Conservation (phyloP, 2,329 filamentous ascomycete species). For the Pezizomycotina sp. region DNA sequence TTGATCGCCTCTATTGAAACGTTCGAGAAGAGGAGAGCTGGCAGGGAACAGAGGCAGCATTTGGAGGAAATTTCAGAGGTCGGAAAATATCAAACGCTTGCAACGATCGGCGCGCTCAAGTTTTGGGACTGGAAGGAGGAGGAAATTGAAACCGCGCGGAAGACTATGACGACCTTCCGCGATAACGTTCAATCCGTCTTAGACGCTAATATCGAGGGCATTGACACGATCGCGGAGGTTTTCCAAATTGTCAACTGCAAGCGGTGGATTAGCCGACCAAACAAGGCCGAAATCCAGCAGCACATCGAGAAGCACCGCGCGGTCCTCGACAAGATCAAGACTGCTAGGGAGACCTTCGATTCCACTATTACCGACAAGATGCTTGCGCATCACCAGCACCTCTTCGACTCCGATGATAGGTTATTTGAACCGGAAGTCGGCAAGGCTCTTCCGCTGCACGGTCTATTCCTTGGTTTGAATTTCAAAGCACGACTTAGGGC, state of each 20-base stretch:
- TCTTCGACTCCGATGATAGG: constrained; percentile 31
- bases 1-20: no score
- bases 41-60: no score
- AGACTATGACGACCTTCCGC: constrained; percentile 9
- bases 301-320: constrained; percentile 27
- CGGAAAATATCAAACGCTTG: constrained; percentile 8
- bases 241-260: constrained; percentile 9
- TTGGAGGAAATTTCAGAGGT: no score
- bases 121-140: constrained; percentile 13
- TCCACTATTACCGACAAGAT: constrained; percentile 31
- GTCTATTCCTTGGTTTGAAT: constrained; percentile 35
- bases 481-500: constrained; percentile 33
- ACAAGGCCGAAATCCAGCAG: constrained; percentile 14
- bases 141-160: constrained; percentile 12
- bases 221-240: constrained; percentile 10
- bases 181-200: constrained; percentile 12
- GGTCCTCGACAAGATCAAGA: constrained; percentile 27
- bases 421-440: constrained; percentile 25
- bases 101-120: constrained; percentile 13
- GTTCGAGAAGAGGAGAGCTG: no score
- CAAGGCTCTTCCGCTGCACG: constrained; percentile 26
- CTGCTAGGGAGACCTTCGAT: constrained; percentile 16
- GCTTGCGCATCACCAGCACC: constrained; percentile 29
- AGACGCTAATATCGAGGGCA: constrained; percentile 4
- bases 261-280: constrained; percentile 11